Evolutionary conservation across 345 rosid genomes (phyloP).

Genomic region (Populus davidiana): DNA sequence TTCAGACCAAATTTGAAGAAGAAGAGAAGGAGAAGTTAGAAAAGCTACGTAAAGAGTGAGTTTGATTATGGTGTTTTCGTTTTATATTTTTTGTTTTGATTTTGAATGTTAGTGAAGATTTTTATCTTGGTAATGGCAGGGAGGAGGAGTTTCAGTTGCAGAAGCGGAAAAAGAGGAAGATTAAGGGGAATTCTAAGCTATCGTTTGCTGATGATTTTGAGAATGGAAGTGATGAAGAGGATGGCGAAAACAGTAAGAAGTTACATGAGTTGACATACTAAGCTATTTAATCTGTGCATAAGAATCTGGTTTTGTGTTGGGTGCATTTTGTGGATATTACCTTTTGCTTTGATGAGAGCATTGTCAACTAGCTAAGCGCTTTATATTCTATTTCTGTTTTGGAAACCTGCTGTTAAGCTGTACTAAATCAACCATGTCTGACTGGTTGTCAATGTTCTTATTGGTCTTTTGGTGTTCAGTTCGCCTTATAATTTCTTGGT

Average conservation of each 20-base stretch:
- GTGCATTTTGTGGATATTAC: neutral
- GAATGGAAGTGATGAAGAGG: slow-evolving; percentile 76
- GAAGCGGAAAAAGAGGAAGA: slow-evolving; percentile 88
- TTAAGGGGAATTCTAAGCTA: slow-evolving; percentile 66
- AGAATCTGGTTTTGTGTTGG: neutral
- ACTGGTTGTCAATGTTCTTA: neutral
- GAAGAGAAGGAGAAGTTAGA: slow-evolving; percentile 98
- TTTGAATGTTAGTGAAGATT: neutral
- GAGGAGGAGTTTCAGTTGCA: slow-evolving; percentile 87
- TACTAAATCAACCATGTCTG: neutral
- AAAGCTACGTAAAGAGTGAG: slow-evolving; percentile 89
- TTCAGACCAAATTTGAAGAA: slow-evolving; percentile 86
- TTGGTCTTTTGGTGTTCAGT: neutral
- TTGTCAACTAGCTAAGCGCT: neutral
- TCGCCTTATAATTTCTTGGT: neutral
- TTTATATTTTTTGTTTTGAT: neutral
- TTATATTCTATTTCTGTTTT: neutral
- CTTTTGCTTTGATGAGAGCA: neutral
- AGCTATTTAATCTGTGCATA: neutral
- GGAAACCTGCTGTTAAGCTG: neutral
- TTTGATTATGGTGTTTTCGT: neutral
- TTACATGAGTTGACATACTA: neutral
- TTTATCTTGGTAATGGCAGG: slow-evolving; percentile 34
- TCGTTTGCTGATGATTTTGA: slow-evolving; percentile 87
- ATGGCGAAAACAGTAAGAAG: slow-evolving; percentile 44